Evolutionary conservation across 176 grass and related monocot species (phyloP).

Genomic region (Juncus inflexus): DNA sequence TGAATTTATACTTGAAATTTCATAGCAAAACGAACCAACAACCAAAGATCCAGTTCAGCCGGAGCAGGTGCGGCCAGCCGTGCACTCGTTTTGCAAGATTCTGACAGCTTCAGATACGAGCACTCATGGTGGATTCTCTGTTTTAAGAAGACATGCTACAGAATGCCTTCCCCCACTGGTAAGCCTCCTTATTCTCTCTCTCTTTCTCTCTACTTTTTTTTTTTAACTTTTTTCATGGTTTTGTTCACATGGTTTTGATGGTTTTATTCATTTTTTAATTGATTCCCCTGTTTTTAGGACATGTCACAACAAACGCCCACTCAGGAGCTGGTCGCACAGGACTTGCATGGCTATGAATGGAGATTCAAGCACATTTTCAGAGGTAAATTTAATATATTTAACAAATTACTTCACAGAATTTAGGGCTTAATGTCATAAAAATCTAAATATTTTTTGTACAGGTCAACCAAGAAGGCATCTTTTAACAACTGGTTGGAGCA

Average conservation of each 20-base stretch:
- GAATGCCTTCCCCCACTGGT: conserved; percentile 73
- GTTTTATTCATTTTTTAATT: neutral
- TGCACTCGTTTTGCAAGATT: conserved; percentile 76
- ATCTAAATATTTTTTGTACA: conserved; percentile 27
- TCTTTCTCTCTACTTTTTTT: too few species aligned
- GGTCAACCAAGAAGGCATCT: conserved; percentile 89
- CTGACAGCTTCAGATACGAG: conserved; percentile 84
- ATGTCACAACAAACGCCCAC: conserved; percentile 74
- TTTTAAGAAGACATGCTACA: conserved; percentile 67
- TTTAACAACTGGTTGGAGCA: conserved; percentile 90
- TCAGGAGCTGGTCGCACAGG: conserved; percentile 70
- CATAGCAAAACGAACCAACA: conserved; percentile 54
- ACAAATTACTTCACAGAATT: conserved; percentile 20
- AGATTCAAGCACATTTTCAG: conserved; percentile 91
- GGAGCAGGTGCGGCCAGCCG: conserved; percentile 37
- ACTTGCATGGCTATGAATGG: conserved; percentile 80
- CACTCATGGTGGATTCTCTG: conserved; percentile 82
- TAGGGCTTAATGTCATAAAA: neutral
- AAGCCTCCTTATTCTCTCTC: conserved; percentile 26
- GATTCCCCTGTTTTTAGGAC: conserved; percentile 39
- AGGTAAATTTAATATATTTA: conserved; percentile 25
- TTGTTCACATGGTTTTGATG: neutral
- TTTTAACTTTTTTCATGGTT: conserved; percentile 13
- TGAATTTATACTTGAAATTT: conserved; percentile 4
- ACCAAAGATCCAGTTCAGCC: conserved; percentile 31